phyloP scores from a whole-genome alignment of 306 rosid genomes.

The Boehmeria nivea region DNA sequence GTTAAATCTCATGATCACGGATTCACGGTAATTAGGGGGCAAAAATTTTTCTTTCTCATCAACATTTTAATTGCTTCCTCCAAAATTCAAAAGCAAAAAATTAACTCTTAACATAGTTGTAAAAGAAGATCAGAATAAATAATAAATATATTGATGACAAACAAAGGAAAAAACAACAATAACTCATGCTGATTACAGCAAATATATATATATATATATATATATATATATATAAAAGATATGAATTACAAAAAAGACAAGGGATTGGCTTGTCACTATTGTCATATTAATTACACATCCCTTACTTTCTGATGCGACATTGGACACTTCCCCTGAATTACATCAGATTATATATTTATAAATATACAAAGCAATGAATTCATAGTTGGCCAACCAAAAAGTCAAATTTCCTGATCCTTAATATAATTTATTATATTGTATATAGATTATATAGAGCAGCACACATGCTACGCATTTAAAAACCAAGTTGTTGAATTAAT shows the following conservation, averaged over 20 bases:
- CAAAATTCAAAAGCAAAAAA: too few relatives aligned
- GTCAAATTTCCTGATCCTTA: neutral
- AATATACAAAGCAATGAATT: neutral
- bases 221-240: neutral
- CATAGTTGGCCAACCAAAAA: neutral
- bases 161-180: too few relatives aligned
- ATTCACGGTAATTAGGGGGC: too few relatives aligned
- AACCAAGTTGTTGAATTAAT: neutral
- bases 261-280: constrained; percentile 3
- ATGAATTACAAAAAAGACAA: constrained; percentile 1
- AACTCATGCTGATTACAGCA: too few relatives aligned
- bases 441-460: constrained; percentile 16
- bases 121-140: too few relatives aligned
- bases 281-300: neutral
- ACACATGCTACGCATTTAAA: constrained; percentile 20
- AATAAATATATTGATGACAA: too few relatives aligned
- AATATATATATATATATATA: too few relatives aligned
- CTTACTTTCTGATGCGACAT: neutral
- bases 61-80: too few relatives aligned
- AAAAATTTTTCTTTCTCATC: too few relatives aligned
- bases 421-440: too few relatives aligned
- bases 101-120: too few relatives aligned
- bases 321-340: constrained; percentile 21
- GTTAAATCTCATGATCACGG: too few relatives aligned
- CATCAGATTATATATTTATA: constrained; percentile 3